These are phyloP conservation scores for Podospora anserina DNA, from an alignment of 495 filamentous ascomycete species.

Conservation along the genomic window DNA sequence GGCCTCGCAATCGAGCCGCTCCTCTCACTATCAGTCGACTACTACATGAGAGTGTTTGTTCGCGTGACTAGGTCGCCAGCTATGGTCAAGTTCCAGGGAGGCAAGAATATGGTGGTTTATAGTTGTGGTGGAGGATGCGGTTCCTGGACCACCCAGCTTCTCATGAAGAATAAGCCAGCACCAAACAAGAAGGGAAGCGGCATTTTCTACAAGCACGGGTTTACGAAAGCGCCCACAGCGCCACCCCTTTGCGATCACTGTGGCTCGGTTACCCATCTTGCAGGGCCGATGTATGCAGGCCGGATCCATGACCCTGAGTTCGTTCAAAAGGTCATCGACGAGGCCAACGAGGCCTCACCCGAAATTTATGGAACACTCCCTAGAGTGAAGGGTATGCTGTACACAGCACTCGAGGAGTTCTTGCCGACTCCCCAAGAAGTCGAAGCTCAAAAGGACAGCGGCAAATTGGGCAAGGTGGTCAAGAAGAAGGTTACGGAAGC, in stretches of 20 bases:
- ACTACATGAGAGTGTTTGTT: slow-evolving; percentile 89
- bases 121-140: slow-evolving; percentile 87
- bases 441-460: slow-evolving; percentile 14
- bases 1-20: slow-evolving; percentile 90
- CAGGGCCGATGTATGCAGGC: slow-evolving; percentile 92
- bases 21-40: slow-evolving; percentile 90
- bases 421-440: slow-evolving; percentile 36
- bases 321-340: slow-evolving; percentile 67
- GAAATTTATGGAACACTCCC: slow-evolving; percentile 71
- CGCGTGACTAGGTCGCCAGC: slow-evolving; percentile 71
- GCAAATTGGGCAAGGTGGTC: slow-evolving; percentile 26
- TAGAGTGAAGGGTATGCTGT: slow-evolving; percentile 88
- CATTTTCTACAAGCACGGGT: slow-evolving; percentile 67
- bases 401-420: slow-evolving; percentile 75
- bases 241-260: slow-evolving; percentile 72
- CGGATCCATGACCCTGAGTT: slow-evolving; percentile 81
- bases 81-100: slow-evolving; percentile 82
- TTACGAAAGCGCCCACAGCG: slow-evolving; percentile 64
- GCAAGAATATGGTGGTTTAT: slow-evolving; percentile 91
- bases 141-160: slow-evolving; percentile 73
- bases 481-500: slow-evolving; percentile 37
- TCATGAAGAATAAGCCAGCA: slow-evolving; percentile 62
- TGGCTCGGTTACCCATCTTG: slow-evolving; percentile 77
- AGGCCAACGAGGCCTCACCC: slow-evolving; percentile 58
- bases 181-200: slow-evolving; percentile 65